These are phyloP conservation scores for Capsicum chinense DNA, from an alignment of 257 asterid species.

Conservation along the genomic window DNA sequence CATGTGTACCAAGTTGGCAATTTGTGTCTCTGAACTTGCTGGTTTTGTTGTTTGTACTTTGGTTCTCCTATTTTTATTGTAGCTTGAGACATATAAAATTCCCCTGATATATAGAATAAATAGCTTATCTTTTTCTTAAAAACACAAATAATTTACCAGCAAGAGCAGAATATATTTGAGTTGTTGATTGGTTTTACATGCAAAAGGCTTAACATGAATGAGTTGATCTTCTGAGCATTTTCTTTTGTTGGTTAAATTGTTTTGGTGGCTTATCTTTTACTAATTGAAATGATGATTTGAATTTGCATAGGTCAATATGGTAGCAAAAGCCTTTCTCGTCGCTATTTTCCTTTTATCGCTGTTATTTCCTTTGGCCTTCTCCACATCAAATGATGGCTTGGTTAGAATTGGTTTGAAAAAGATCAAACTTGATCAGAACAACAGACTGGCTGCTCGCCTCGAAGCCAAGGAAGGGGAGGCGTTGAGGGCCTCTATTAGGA, in stretches of 20 bases:
- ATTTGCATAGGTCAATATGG: conserved; percentile 59
- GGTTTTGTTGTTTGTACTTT: neutral
- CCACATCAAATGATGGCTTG: conserved; percentile 59
- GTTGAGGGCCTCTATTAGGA: conserved; percentile 66
- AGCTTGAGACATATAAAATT: neutral
- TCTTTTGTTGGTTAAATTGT: neutral
- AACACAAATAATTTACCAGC: neutral
- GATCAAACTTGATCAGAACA: conserved; percentile 59
- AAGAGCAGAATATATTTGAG: conserved; percentile 13
- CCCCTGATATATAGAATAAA: neutral
- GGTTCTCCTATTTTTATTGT: neutral
- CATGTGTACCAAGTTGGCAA: conserved; percentile 3
- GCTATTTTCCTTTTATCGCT: conserved; percentile 49
- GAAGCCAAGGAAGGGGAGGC: conserved; percentile 55
- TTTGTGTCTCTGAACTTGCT: neutral
- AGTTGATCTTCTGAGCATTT: neutral
- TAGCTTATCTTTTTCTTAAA: neutral
- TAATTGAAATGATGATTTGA: conserved; percentile 23
- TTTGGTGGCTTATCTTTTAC: neutral
- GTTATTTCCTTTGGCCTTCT: conserved; percentile 48
- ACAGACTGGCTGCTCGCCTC: conserved; percentile 56
- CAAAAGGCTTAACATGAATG: neutral
- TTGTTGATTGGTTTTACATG: neutral
- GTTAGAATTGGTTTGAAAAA: conserved; percentile 65
- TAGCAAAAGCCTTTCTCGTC: conserved; percentile 41